Percentiles rank a stretch among this genome's conserved stretches.
These are phyloP conservation scores for Chaetoceros muelleri DNA, from an alignment of 108 stramenopile genomes.

Conservation along the genomic window DNA sequence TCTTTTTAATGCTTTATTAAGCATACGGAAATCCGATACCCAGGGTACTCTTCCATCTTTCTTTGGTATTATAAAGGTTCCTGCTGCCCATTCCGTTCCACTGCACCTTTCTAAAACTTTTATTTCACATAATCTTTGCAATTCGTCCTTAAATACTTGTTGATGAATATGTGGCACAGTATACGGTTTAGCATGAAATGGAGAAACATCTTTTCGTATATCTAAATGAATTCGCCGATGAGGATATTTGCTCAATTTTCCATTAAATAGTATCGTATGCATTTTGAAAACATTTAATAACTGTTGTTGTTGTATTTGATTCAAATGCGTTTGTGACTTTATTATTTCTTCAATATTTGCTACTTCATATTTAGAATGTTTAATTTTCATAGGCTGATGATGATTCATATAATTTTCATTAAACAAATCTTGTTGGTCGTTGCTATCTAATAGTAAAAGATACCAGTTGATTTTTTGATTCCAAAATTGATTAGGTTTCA, in stretches of 20 bases:
- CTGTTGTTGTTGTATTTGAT: slow-evolving; percentile 7
- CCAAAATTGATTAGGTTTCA: too few species aligned
- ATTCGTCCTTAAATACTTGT: slow-evolving; percentile 16
- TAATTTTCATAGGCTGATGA: too few species aligned
- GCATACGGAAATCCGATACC: too few species aligned
- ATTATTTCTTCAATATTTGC: slow-evolving; percentile 10
- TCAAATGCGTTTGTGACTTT: slow-evolving; percentile 16
- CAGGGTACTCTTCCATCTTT: too few species aligned
- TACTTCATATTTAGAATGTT: slow-evolving; percentile 27
- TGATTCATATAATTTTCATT: too few species aligned
- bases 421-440: too few species aligned
- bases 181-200: slow-evolving; percentile 16
- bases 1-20: too few species aligned
- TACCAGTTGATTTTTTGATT: too few species aligned
- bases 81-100: not conserved
- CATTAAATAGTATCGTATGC: slow-evolving; percentile 16
- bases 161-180: slow-evolving; percentile 9
- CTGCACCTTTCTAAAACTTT: slow-evolving; percentile 7
- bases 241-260: slow-evolving; percentile 25
- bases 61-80: too few species aligned
- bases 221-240: slow-evolving; percentile 23
- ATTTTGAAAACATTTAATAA: slow-evolving; percentile 9
- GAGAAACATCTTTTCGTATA: slow-evolving; percentile 6
- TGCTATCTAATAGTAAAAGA: too few species aligned
- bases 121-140: slow-evolving; percentile 15